Evolutionary conservation across 2,329 filamentous ascomycete genomes (phyloP).

Genomic region (Epichloe typhina): DNA sequence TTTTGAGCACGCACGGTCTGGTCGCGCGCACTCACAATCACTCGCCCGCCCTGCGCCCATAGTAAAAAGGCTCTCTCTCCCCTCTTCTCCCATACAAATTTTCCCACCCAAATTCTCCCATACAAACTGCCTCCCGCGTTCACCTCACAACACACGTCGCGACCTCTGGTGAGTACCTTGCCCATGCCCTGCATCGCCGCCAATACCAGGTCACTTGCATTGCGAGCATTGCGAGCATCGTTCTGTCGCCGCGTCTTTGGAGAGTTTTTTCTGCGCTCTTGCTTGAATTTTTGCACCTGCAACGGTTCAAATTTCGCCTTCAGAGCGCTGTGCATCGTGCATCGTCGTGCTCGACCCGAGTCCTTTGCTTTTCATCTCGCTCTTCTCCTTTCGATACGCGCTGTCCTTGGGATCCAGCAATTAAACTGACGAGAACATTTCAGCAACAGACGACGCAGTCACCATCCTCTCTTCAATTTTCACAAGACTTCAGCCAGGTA

Average conservation of each 20-base stretch:
- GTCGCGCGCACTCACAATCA: constrained; percentile 37
- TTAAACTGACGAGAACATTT: constrained; percentile 7
- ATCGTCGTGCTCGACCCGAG: constrained; percentile 4
- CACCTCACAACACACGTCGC: constrained; percentile 31
- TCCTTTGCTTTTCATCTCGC: not conserved
- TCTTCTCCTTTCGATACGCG: constrained; percentile 1
- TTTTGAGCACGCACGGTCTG: constrained; percentile 9
- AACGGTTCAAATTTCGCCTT: constrained; percentile 5
- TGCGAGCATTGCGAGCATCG: not conserved
- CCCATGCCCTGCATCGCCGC: constrained; percentile 12
- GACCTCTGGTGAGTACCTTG: constrained; percentile 40
- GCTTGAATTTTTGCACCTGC: constrained; percentile 10
- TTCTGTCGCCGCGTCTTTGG: not conserved
- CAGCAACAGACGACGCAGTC: constrained; percentile 9
- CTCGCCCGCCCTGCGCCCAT: constrained; percentile 31
- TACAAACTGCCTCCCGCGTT: constrained; percentile 30
- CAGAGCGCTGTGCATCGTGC: constrained; percentile 7
- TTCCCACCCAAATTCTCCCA: constrained; percentile 40
- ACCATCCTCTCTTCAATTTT: constrained; percentile 10
- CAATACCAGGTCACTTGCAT: constrained; percentile 22
- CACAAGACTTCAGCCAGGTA: constrained; percentile 1
- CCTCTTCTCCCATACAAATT: constrained; percentile 50
- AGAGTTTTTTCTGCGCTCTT: constrained; percentile 5
- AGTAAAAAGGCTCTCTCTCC: constrained; percentile 49
- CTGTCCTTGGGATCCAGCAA: constrained; percentile 2